A percentile compares a stretch with the other conserved stretches of the same genome.
Evolutionary conservation across 1,139 yeast genomes (phyloP).

Genomic region (Pichia kudriavzevii): DNA sequence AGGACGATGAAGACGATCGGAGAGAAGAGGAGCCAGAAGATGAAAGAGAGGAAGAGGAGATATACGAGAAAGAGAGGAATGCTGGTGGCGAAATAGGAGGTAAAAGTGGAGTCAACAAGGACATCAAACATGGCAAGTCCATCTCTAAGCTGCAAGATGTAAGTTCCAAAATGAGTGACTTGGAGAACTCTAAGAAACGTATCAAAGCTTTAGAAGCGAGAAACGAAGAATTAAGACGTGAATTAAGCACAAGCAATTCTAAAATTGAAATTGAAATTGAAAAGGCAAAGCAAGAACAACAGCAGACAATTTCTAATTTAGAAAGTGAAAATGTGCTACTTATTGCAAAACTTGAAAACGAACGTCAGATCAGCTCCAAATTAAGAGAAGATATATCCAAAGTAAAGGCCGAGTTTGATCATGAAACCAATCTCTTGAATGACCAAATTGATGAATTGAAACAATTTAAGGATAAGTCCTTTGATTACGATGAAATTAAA

Average conservation of each 20-base stretch:
- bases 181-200: slow-evolving; percentile 64
- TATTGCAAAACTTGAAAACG: slow-evolving; percentile 56
- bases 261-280: slow-evolving; percentile 36
- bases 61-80: slow-evolving; percentile 5
- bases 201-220: slow-evolving; percentile 67
- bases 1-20: slow-evolving; percentile 20
- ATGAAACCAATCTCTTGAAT: slow-evolving; percentile 43
- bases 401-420: slow-evolving; percentile 10
- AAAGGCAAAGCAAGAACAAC: slow-evolving; percentile 25
- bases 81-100: slow-evolving; percentile 8
- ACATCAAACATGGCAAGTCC: too few relatives aligned
- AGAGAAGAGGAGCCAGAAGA: neutral
- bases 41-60: neutral
- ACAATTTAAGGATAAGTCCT: slow-evolving; percentile 36
- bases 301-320: slow-evolving; percentile 43
- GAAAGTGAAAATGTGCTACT: slow-evolving; percentile 62
- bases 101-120: too few relatives aligned
- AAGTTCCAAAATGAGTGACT: slow-evolving; percentile 49
- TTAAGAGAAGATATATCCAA: slow-evolving; percentile 30
- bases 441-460: slow-evolving; percentile 47
- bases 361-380: slow-evolving; percentile 31
- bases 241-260: slow-evolving; percentile 47
- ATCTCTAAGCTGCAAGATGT: too few relatives aligned
- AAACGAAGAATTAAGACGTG: slow-evolving; percentile 65
- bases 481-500: slow-evolving; percentile 73